Percentiles rank a stretch among this genome's conserved stretches.
These are phyloP conservation scores for Cercospora janseana DNA, from an alignment of 2,329 filamentous ascomycete species.

Conservation along the genomic window DNA sequence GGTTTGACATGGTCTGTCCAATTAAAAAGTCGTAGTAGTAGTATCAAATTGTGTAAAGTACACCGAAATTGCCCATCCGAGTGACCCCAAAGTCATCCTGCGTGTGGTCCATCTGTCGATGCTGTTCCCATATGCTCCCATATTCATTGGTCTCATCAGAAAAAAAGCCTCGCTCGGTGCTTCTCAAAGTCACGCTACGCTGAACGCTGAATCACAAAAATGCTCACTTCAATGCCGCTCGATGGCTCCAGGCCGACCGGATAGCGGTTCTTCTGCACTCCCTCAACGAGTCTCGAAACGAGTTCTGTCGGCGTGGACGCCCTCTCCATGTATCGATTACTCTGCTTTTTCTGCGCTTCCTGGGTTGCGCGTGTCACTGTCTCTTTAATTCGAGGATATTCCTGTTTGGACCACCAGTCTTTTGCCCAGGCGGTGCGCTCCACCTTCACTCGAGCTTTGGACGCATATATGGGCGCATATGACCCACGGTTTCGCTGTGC, in stretches of 20 bases:
- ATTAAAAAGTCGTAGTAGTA: slow-evolving; percentile 12
- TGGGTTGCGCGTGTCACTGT: slow-evolving; percentile 47
- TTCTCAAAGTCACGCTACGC: slow-evolving; percentile 27
- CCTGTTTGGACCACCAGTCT: slow-evolving; percentile 65
- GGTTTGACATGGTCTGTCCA: slow-evolving; percentile 8
- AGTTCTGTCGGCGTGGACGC: slow-evolving; percentile 50
- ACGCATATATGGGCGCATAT: slow-evolving; percentile 44
- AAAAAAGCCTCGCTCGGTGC: too few relatives aligned
- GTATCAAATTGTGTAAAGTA: slow-evolving; percentile 10
- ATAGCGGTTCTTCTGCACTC: slow-evolving; percentile 54
- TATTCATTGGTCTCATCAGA: background rate
- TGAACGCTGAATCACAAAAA: slow-evolving; percentile 47
- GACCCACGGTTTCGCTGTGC: slow-evolving; percentile 25
- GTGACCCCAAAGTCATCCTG: background rate
- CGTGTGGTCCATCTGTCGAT: too few relatives aligned
- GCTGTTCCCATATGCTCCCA: background rate
- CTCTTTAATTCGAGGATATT: slow-evolving; percentile 58
- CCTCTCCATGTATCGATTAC: slow-evolving; percentile 35
- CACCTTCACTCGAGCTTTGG: slow-evolving; percentile 51
- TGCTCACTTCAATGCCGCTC: slow-evolving; percentile 48
- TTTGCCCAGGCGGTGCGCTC: slow-evolving; percentile 56
- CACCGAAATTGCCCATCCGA: background rate
- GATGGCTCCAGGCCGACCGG: slow-evolving; percentile 45
- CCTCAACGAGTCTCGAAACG: slow-evolving; percentile 59
- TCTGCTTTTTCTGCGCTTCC: slow-evolving; percentile 43